Base-by-base conservation (phyloP, 106 monocot genomes). In the Chionographis japonica region DNA sequence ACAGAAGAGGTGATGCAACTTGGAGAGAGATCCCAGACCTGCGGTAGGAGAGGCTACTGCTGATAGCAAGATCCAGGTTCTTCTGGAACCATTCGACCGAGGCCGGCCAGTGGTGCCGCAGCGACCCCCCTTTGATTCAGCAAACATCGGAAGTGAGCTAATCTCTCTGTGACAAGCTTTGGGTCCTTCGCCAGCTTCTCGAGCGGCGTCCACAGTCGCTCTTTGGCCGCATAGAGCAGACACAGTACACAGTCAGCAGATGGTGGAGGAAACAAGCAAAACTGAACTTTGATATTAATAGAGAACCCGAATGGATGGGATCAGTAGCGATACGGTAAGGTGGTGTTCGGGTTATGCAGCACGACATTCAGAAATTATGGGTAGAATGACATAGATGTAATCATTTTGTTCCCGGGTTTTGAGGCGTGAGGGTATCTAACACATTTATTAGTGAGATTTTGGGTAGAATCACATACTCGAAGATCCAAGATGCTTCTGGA, bases 61-160 rank as follows among this genome's bases (percentile, higher is more conserved):
- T 63, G 66, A 60, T 58, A 59, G 74, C 95, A 95, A 43, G 95
- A 86, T 12, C 89, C 92, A 43, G 86, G 84, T 2, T 66, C 84
- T 13, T 14, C 4, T 27, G 95, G 92, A 68, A 72, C 70, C 3
- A 35, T 67, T 68, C 92, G 78, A 7, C 92, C 89, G 27, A 42
- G 67, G 56, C 80, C 92, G 20, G 65, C 59, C 54, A 95, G 40
- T 1, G 91, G 92, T 11, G 88, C 88, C 40, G 95, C 92, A 17
- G 91, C 86, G 64, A 95, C 78, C 8, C 95, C 95, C 69, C 95
- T 92, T 53, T 78, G 77, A 67, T 92, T 86, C 37, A 95, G 82
- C 73, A 91, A 78, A 69, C 95, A 95, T 70, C 89, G 74, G 82
- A 95, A 95, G 49, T 67, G 78, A 50, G 86, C 84, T 66, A 95